These are phyloP conservation scores for Trichosporon sp. DNA, from an alignment of 1,284 basidiomycete species.

Conservation along the genomic window DNA sequence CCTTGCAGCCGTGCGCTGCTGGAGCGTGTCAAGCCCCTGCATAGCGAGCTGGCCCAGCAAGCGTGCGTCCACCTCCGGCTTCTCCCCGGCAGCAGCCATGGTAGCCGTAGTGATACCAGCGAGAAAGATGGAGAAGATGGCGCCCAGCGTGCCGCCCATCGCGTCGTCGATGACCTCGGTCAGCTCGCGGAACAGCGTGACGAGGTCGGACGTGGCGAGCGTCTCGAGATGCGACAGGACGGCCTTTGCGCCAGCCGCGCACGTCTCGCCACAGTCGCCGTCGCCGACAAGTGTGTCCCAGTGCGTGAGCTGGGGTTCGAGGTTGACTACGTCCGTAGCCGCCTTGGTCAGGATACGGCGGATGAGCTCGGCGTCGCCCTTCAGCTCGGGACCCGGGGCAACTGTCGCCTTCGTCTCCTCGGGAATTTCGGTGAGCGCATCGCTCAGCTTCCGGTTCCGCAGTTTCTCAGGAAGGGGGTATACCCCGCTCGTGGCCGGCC, in stretches of 20 bases:
- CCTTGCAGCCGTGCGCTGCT: slow-evolving; percentile 49
- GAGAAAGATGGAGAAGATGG: slow-evolving; percentile 46
- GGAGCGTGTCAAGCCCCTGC: slow-evolving; percentile 39
- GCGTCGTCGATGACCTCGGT: slow-evolving; percentile 45
- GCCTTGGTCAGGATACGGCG: slow-evolving; percentile 29
- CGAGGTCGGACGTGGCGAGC: slow-evolving; percentile 37
- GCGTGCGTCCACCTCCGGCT: slow-evolving; percentile 2
- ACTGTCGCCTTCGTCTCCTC: slow-evolving; percentile 28
- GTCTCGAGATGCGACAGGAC: slow-evolving; percentile 31
- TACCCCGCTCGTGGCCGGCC: slow-evolving; percentile 44
- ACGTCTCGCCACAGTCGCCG: slow-evolving; percentile 47
- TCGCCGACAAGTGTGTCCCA: slow-evolving; percentile 50
- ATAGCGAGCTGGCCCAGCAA: slow-evolving; percentile 19
- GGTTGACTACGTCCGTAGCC: slow-evolving; percentile 34
- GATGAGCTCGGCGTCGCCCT: slow-evolving; percentile 23
- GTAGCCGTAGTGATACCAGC: slow-evolving; percentile 40
- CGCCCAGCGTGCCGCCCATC: slow-evolving; percentile 44
- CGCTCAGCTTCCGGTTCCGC: slow-evolving; percentile 25
- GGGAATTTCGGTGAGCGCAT: slow-evolving; percentile 33
- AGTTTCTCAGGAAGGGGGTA: slow-evolving; percentile 31
- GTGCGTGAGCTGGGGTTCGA: slow-evolving; percentile 50
- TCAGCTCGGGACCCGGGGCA: slow-evolving; percentile 31
- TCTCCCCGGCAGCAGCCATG: slow-evolving; percentile 21
- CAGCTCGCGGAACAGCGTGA: slow-evolving; percentile 37
- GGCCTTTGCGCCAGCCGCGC: slow-evolving; percentile 39